phyloP scores from a whole-genome alignment of 441 rosid genomes.

The Aleurites moluccanus region DNA sequence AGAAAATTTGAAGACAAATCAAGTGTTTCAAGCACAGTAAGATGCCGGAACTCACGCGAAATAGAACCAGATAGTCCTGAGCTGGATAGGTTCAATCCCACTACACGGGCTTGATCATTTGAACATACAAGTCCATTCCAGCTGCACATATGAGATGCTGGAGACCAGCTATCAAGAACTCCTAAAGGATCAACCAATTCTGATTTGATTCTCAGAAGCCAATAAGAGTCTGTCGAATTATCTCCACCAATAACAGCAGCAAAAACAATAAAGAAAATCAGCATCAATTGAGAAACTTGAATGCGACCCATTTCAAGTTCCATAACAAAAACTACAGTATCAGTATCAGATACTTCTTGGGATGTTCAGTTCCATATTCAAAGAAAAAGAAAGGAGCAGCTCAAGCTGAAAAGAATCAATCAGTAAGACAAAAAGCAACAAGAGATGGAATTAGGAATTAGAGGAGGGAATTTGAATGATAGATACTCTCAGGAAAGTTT shows the following conservation, averaged over 20 bases:
- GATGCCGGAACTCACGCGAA: constrained; percentile 44
- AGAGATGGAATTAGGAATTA: constrained; percentile 10
- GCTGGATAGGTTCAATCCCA: constrained; percentile 59
- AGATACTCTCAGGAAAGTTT: constrained; percentile 18
- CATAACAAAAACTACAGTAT: constrained; percentile 13
- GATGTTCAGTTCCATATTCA: constrained; percentile 28
- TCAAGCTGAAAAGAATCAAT: constrained; percentile 16
- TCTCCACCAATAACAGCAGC: constrained; percentile 28
- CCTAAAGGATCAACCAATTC: constrained; percentile 51
- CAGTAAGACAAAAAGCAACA: constrained; percentile 11
- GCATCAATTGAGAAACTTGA: constrained; percentile 29
- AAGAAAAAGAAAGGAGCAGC: constrained; percentile 22
- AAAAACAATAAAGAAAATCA: constrained; percentile 30
- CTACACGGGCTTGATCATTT: constrained; percentile 38
- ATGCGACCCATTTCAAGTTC: constrained; percentile 38
- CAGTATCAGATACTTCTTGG: constrained; percentile 20
- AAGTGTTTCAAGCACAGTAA: constrained; percentile 47
- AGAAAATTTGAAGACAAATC: constrained; percentile 67
- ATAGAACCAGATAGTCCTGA: constrained; percentile 66
- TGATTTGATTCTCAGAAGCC: constrained; percentile 61
- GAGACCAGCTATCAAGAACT: constrained; percentile 60
- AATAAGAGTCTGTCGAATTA: constrained; percentile 37
- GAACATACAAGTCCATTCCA: constrained; percentile 79
- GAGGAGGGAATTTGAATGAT: constrained; percentile 24
- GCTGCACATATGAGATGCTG: constrained; percentile 44